Conservation (phyloP, 169 alveolate genomes). For the Plasmodium billcollinsi region DNA sequence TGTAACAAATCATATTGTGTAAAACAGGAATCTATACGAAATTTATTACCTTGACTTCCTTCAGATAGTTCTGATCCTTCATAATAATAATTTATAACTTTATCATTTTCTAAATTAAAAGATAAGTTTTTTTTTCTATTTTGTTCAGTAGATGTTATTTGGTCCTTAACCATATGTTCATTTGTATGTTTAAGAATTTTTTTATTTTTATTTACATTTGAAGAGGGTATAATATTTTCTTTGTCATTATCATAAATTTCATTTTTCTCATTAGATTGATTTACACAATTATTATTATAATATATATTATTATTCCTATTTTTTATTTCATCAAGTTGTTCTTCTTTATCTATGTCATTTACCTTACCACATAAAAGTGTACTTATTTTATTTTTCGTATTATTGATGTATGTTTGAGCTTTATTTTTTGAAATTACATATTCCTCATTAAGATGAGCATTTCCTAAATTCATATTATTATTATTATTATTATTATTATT, state of each 20-base stretch:
- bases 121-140: constrained; percentile 29
- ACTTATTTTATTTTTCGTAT: no score
- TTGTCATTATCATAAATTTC: not conserved
- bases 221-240: not conserved
- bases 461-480: no score
- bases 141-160: not conserved
- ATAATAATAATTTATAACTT: constrained; percentile 21
- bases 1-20: constrained; percentile 19
- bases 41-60: not conserved
- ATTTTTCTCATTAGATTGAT: not conserved
- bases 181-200: constrained; percentile 28
- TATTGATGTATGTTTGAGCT: no score
- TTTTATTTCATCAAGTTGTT: not conserved
- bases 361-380: no score
- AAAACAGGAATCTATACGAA: not conserved
- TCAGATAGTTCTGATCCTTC: constrained; percentile 9
- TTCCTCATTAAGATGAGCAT: no score
- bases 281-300: not conserved
- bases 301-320: not conserved
- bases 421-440: no score
- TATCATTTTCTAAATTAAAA: constrained; percentile 28
- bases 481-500: no score
- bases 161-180: not conserved
- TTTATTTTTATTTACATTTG: not conserved
- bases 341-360: no score